phyloP scores from a whole-genome alignment of 306 rosid genomes.

The Cucumis hystrix region DNA sequence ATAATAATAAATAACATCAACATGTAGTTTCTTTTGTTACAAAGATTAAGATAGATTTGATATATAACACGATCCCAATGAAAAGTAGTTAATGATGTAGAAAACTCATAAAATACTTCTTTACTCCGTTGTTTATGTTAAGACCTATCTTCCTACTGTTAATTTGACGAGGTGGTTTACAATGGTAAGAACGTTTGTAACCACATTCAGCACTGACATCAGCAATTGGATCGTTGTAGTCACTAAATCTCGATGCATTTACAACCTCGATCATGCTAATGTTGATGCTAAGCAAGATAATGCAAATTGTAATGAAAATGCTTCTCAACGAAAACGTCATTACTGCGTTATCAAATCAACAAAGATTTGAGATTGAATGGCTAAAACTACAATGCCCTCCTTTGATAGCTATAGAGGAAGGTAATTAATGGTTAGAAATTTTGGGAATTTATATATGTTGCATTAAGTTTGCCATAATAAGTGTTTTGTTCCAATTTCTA shows the following conservation, averaged over 20 bases:
- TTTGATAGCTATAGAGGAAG: neutral
- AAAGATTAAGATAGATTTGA: no score
- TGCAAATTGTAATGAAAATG: neutral
- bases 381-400: neutral
- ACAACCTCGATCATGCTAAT: neutral
- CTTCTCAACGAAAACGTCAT: neutral
- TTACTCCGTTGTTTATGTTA: no score
- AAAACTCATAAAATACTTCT: no score
- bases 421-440: no score
- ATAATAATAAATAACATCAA: no score
- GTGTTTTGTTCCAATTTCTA: neutral
- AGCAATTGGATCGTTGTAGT: neutral
- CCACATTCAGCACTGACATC: neutral
- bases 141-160: no score
- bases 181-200: neutral
- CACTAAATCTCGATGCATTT: neutral
- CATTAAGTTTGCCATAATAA: no score
- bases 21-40: no score
- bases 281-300: neutral
- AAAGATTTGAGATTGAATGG: neutral
- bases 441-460: neutral
- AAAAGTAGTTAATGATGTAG: no score
- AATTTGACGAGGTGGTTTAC: neutral
- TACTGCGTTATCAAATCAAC: rapidly evolving
- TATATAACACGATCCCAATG: no score